Evolutionary conservation across 495 filamentous ascomycete species (phyloP).

Genomic region (Glonium stellatum): DNA sequence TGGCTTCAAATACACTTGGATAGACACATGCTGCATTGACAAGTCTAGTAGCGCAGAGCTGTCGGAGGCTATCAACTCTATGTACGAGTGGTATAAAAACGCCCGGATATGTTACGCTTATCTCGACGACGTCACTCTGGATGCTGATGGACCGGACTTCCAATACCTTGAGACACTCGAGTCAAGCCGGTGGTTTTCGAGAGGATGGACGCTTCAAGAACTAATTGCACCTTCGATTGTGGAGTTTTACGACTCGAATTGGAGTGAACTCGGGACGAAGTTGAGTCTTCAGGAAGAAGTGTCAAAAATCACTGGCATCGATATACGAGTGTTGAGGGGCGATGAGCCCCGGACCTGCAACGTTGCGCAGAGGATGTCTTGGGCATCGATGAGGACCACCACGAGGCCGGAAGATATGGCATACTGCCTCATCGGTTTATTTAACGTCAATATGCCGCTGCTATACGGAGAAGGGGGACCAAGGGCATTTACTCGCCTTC

Average conservation of each 20-base stretch:
- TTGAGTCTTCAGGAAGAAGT: conserved; percentile 8
- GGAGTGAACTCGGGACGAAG: conserved; percentile 19
- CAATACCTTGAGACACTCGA: neutral
- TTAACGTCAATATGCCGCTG: conserved; percentile 4
- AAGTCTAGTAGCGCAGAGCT: conserved; percentile 33
- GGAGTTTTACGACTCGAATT: conserved; percentile 19
- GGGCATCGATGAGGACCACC: conserved; percentile 1
- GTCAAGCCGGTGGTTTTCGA: conserved; percentile 3
- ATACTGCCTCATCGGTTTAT: conserved; percentile 8
- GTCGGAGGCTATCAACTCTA: conserved; percentile 40
- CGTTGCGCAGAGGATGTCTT: conserved; percentile 4
- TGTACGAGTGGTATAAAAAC: conserved; percentile 26
- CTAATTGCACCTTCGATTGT: conserved; percentile 16
- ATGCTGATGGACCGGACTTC: neutral
- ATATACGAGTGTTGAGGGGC: conserved; percentile 10
- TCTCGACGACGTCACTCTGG: neutral
- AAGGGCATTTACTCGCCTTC: conserved; percentile 1
- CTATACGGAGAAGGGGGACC: conserved; percentile 3
- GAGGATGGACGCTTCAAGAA: conserved; percentile 15
- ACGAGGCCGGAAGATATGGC: conserved; percentile 7
- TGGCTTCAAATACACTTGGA: conserved; percentile 33
- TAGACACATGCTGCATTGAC: conserved; percentile 42
- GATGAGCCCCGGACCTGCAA: conserved; percentile 3
- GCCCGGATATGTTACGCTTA: conserved; percentile 6
- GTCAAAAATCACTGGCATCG: conserved; percentile 17